These are phyloP conservation scores for Triglochin maritima DNA, from an alignment of 106 monocot genomes.

Conservation along the genomic window DNA sequence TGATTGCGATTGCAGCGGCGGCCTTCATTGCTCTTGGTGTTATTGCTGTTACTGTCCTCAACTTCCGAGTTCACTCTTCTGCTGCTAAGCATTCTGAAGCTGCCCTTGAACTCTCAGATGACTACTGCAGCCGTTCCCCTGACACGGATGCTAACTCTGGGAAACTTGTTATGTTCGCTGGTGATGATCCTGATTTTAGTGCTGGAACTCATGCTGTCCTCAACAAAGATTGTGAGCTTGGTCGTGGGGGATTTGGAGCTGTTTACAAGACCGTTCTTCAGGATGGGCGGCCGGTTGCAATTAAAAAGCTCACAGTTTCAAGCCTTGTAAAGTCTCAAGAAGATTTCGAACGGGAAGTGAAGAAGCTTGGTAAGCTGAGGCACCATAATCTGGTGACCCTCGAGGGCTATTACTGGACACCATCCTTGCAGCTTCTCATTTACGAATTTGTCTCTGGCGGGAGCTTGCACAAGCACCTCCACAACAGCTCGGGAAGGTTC, in stretches of 20 bases:
- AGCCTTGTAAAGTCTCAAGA: slow-evolving; percentile 84
- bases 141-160: slow-evolving; percentile 54
- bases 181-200: slow-evolving; percentile 52
- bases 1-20: slow-evolving; percentile 78
- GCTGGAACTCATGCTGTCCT: slow-evolving; percentile 55
- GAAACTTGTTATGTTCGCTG: slow-evolving; percentile 76
- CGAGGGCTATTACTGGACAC: slow-evolving; percentile 92
- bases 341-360: slow-evolving; percentile 75
- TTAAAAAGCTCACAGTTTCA: slow-evolving; percentile 92
- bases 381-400: slow-evolving; percentile 67
- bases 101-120: slow-evolving; percentile 37
- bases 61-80: slow-evolving; percentile 35
- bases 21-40: slow-evolving; percentile 58
- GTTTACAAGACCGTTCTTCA: slow-evolving; percentile 73
- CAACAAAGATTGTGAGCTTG: slow-evolving; percentile 85
- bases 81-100: slow-evolving; percentile 26
- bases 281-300: slow-evolving; percentile 72
- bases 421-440: slow-evolving; percentile 79
- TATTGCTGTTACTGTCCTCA: slow-evolving; percentile 55
- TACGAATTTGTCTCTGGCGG: slow-evolving; percentile 82
- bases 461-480: slow-evolving; percentile 66
- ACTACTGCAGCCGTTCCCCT: slow-evolving; percentile 46
- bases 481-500: slow-evolving; percentile 33
- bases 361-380: slow-evolving; percentile 54
- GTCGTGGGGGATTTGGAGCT: slow-evolving; percentile 84